Evolutionary conservation across 202 grass and related monocot genomes (phyloP), one percentile per base, ranked within the genome.

Genomic region (Digitaria exilis): DNA sequence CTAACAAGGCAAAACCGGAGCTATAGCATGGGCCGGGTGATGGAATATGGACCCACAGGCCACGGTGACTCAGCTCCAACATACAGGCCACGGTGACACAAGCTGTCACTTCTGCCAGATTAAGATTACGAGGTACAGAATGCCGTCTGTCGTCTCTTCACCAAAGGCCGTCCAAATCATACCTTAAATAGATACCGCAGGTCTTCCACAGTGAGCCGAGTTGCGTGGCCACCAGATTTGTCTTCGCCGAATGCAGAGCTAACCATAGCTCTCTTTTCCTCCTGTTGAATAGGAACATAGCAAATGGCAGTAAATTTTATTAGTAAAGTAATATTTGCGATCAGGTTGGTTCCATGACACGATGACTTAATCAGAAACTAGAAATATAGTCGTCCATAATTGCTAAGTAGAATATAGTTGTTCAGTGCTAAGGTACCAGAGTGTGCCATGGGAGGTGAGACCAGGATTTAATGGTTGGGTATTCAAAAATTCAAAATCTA

Each of bases 181-280:
- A 88, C 34, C 82, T 67, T 88, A 84, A 97, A 94, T 59, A 97
- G 79, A 45, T 90, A 94, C 75, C 84, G 91, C 39, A 97, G 79
- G 84, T 97, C 95, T 48, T 97, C 95, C 30, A 90, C 79, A 5
- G 90, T 94, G 35, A 97, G 92, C 55, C 92, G 75, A 74, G 90
- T 91, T 3, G 88, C 69, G 11, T 90, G 92, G 25, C 86, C 84
- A 51, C 88, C 82, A 0, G 88, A 87, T 79, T 86, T 89, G 54
- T 97, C 90, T 48, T 97, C 92, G 1, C 95, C 95, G 43, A 97
- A 97, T 72, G 95, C 95, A 61, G 92, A 94, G 56, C 78, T 91
- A 37, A 97, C 95, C 92, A 97, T 94, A 24, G 70, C 71, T 86
- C 95, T 91, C 76, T 97, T 97, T 73, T 97, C 92, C 68, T 97